Conservation (phyloP, 2,329 filamentous ascomycete genomes). For the Pseudofabraea citricarpa region DNA sequence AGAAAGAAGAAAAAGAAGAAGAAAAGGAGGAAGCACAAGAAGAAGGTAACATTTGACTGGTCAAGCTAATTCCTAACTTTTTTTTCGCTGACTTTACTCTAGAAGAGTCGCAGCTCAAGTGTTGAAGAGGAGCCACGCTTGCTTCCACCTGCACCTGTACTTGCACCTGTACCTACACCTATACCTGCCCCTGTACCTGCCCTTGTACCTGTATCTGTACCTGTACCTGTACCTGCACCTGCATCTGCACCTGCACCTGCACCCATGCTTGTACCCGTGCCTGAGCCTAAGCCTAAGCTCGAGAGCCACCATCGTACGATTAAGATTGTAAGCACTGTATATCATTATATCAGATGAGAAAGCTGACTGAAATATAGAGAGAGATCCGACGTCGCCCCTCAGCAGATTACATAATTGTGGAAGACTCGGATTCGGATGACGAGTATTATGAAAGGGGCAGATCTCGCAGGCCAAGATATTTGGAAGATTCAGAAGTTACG, state of each 20-base stretch:
- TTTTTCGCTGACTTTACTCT: background rate
- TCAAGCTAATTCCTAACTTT: too few species aligned
- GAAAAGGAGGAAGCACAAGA: conserved; percentile 1
- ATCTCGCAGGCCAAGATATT: background rate
- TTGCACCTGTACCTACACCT: too few species aligned
- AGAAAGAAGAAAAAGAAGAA: conserved; percentile 7
- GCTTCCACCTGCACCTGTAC: too few species aligned
- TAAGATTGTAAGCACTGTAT: background rate
- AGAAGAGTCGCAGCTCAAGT: background rate
- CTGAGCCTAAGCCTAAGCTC: background rate
- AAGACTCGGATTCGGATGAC: background rate
- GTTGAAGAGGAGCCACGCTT: too few species aligned
- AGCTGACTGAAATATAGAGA: background rate
- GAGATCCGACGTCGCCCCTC: background rate
- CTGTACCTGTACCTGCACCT: background rate
- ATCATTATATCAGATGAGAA: background rate
- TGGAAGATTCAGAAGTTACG: background rate
- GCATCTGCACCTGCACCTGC: background rate
- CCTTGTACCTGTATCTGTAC: too few species aligned
- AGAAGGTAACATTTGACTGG: background rate
- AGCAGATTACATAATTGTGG: background rate
- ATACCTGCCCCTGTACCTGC: too few species aligned
- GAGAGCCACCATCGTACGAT: background rate
- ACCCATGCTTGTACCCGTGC: too few species aligned
- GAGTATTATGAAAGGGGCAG: background rate